Evolutionary conservation across 352 stramenopile species (phyloP).

Genomic region (Pythium brachiatum): DNA sequence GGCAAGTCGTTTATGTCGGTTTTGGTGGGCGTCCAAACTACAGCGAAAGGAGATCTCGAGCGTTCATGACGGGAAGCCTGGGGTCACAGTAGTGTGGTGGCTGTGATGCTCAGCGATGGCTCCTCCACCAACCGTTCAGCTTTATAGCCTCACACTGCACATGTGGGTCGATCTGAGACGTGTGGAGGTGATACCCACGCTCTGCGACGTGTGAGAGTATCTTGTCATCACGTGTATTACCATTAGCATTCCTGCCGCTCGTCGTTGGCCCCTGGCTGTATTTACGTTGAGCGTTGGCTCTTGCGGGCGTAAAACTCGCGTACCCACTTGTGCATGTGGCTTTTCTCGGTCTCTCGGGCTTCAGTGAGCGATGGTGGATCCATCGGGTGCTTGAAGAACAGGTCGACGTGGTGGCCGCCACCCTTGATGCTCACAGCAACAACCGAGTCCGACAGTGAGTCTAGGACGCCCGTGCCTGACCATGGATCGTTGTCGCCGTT

Average conservation of each 20-base stretch:
- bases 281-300: background rate
- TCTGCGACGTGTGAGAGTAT: too few relatives aligned
- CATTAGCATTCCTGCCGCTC: background rate
- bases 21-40: background rate
- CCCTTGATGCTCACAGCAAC: constrained; percentile 46
- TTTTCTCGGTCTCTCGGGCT: constrained; percentile 37
- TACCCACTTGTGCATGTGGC: constrained; percentile 50
- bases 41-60: too few relatives aligned
- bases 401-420: constrained; percentile 69
- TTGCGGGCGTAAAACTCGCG: constrained; percentile 40
- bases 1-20: background rate
- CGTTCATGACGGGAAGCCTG: too few relatives aligned
- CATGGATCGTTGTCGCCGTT: constrained; percentile 89
- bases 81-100: background rate
- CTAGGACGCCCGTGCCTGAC: constrained; percentile 63
- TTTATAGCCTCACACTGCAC: too few relatives aligned
- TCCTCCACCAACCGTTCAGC: too few relatives aligned
- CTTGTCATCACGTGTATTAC: background rate
- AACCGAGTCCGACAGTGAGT: constrained; percentile 40
- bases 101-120: background rate
- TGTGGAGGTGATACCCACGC: too few relatives aligned
- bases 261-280: too few relatives aligned
- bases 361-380: constrained; percentile 38
- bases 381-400: constrained; percentile 56
- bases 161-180: too few relatives aligned